Evolutionary conservation across 2,329 filamentous ascomycete species (phyloP).

Genomic region (Phialophora verrucosa): DNA sequence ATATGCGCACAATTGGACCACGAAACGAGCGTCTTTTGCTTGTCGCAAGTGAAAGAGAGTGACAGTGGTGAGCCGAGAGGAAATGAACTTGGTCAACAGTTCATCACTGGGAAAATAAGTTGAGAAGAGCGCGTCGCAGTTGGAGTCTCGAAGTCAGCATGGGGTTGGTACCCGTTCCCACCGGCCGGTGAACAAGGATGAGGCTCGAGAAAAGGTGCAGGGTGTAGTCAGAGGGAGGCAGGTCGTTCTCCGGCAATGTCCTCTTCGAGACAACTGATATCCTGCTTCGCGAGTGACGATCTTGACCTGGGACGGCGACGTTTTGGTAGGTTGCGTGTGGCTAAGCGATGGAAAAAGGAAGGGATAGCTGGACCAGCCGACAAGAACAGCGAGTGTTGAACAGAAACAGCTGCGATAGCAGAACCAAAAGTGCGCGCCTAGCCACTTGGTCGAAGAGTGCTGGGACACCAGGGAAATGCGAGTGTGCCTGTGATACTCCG

Average conservation of each 20-base stretch:
- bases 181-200: conserved; percentile 20
- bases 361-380: conserved; percentile 31
- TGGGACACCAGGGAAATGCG: neutral
- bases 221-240: conserved; percentile 18
- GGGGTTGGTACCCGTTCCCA: conserved; percentile 5
- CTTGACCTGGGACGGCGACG: conserved; percentile 11
- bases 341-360: conserved; percentile 11
- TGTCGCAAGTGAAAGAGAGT: conserved; percentile 18
- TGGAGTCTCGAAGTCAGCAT: conserved; percentile 14
- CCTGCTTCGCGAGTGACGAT: conserved; percentile 9
- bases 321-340: conserved; percentile 16
- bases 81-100: conserved; percentile 23
- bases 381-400: conserved; percentile 12
- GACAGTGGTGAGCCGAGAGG: conserved; percentile 9
- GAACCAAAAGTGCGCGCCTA: conserved; percentile 10
- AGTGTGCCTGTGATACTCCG: conserved; percentile 17
- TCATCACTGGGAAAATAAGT: conserved; percentile 10
- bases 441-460: conserved; percentile 1
- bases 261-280: neutral
- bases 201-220: conserved; percentile 2
- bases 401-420: conserved; percentile 14
- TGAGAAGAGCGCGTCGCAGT: conserved; percentile 22
- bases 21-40: conserved; percentile 24
- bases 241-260: conserved; percentile 4
- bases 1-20: conserved; percentile 8